Evolutionary conservation across 345 rosid species (phyloP), one percentile per base, ranked within the genome.

Genomic region (Brassica juncea): DNA sequence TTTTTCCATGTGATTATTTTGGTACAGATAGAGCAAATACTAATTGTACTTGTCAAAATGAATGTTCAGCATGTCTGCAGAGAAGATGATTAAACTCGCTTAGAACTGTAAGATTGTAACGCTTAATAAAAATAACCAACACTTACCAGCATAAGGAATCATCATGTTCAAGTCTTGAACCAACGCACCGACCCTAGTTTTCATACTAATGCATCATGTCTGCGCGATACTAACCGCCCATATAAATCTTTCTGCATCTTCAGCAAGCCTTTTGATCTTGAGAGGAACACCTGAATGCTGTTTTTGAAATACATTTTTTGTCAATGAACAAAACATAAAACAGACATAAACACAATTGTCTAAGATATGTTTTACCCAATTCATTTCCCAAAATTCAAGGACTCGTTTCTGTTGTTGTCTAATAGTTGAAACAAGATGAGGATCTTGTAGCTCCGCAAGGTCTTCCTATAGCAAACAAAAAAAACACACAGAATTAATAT

Each of bases 1-100:
- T 32, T 32, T 32, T 32, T 32, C 5, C 35, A 32, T 32, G 35
- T 32, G 35, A 32, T 32, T 4, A 6, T 5, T 32, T 32, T 32
- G 35, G 5, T 32, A 32, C 35, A 32, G 35, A 32, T 4, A 32
- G 35, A 32, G 35, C 35, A 25, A 25, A 25, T 25, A 25, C 28
- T 25, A 25, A 25, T 25, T 25, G 28, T 25, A 25, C 28, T 25
- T 25, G n/a, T n/a, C n/a, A n/a, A 47, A 84, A 88, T 25, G 99
- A 92, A 76, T 94, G 97, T 89, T 94, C 66, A 94, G 80, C 97
- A 91, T 94, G 84, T 94, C 97, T 94, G 94, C 88, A 82, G 61
- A 55, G 57, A 60, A 74, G 49, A 76, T 70, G 30, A 31, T n/a
- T 70, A 0, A 27, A 61, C 68, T 28, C 34, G 10, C 4, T 47